Conservation (phyloP, 306 rosid genomes). For the Alnus rubra region DNA sequence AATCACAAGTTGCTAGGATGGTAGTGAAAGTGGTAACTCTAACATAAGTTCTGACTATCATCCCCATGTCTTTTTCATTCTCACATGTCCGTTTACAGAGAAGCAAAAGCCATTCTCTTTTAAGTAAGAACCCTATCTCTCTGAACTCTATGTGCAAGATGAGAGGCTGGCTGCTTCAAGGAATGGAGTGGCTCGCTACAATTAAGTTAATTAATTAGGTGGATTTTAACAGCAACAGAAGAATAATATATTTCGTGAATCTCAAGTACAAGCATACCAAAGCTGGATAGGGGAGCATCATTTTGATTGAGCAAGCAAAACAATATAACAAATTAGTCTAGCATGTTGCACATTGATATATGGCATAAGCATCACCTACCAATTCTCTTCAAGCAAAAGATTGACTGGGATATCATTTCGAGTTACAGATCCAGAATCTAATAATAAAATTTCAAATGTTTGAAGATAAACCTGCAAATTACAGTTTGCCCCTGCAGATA, state of each 20-base stretch:
- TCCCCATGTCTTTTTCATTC: background rate
- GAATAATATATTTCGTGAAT: background rate
- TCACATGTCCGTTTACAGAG: background rate
- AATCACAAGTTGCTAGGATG: background rate
- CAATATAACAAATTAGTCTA: background rate
- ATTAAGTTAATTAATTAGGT: background rate
- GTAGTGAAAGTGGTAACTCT: background rate
- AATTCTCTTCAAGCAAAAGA: background rate
- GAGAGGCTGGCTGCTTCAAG: background rate
- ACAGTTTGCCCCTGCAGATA: slow-evolving; percentile 82
- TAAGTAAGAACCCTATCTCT: background rate
- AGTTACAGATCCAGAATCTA: slow-evolving; percentile 12
- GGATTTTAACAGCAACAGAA: background rate
- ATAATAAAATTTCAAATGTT: slow-evolving; percentile 12
- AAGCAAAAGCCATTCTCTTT: background rate
- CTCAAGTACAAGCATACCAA: background rate
- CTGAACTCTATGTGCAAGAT: background rate
- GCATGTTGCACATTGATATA: background rate
- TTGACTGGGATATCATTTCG: slow-evolving; percentile 6
- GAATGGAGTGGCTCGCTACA: background rate
- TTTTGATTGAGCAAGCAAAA: background rate
- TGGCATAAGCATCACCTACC: background rate
- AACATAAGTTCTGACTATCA: background rate
- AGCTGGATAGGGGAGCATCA: background rate
- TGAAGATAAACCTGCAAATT: slow-evolving; percentile 78